Percentiles rank a stretch among this genome's conserved stretches.
Conservation (phyloP, 2,329 filamentous ascomycete genomes). For the Arthrobotrys iridis region DNA sequence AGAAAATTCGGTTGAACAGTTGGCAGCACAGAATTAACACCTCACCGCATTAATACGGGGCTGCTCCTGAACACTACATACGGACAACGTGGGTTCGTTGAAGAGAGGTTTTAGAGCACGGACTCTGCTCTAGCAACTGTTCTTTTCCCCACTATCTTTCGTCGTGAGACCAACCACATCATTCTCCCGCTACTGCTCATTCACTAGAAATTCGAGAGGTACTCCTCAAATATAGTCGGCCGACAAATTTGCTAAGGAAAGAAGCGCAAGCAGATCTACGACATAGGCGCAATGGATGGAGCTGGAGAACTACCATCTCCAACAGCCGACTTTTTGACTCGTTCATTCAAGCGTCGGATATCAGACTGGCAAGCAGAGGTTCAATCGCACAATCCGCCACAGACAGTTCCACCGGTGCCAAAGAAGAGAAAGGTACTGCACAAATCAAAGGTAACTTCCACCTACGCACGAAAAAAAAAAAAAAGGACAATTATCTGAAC, state of each 20-base stretch:
- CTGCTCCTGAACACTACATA: conserved; percentile 39
- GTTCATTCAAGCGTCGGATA: conserved; percentile 52
- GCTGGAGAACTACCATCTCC: conserved; percentile 40
- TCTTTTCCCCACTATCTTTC: conserved; percentile 25
- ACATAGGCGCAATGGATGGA: conserved; percentile 25
- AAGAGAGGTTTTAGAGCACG: conserved; percentile 21
- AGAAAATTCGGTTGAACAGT: conserved; percentile 29
- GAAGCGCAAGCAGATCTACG: conserved; percentile 12
- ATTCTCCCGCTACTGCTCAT: conserved; percentile 8
- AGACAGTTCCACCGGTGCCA: conserved; percentile 39
- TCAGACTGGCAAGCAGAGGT: conserved; percentile 54
- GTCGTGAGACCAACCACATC: conserved; percentile 29
- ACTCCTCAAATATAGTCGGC: conserved; percentile 6
- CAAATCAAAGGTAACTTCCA: conserved; percentile 48
- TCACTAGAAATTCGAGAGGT: neutral
- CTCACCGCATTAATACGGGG: conserved; percentile 48
- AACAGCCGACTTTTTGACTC: conserved; percentile 46
- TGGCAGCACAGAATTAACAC: conserved; percentile 39
- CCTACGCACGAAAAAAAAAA: conserved; percentile 7
- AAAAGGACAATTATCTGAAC: conserved; percentile 10
- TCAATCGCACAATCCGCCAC: conserved; percentile 39
- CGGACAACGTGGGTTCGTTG: conserved; percentile 1
- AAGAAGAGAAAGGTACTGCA: conserved; percentile 55
- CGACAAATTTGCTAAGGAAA: neutral
- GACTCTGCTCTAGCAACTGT: conserved; percentile 16